Evolutionary conservation across 805 yeast genomes (phyloP).

Genomic region (Cyberlindnera euphorbiiphila): DNA sequence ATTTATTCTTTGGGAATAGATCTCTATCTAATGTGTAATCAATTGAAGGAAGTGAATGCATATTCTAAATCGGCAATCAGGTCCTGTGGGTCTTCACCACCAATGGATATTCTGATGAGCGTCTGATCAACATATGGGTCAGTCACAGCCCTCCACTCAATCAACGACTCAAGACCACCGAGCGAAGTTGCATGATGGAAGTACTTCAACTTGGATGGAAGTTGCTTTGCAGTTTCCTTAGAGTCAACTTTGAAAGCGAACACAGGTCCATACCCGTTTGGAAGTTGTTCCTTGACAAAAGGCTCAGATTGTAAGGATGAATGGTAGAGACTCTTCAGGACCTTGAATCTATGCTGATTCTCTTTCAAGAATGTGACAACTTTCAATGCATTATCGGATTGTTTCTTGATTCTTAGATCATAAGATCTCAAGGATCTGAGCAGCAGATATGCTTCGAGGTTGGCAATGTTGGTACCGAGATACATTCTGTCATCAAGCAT

Average conservation of each 20-base stretch:
- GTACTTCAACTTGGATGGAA: slow-evolving; percentile 63
- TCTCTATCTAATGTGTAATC: no score
- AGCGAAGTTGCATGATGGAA: slow-evolving; percentile 91
- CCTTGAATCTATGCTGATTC: slow-evolving; percentile 45
- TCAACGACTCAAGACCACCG: slow-evolving; percentile 87
- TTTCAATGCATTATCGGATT: slow-evolving; percentile 56
- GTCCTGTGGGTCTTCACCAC: slow-evolving; percentile 75
- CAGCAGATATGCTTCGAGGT: slow-evolving; percentile 70
- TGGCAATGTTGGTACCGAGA: slow-evolving; percentile 77
- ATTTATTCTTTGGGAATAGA: no score
- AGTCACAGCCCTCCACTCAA: slow-evolving; percentile 85
- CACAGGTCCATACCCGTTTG: slow-evolving; percentile 68
- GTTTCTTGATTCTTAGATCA: slow-evolving; percentile 65
- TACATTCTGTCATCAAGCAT: slow-evolving; percentile 61
- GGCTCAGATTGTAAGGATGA: slow-evolving; percentile 73
- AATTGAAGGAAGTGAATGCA: slow-evolving; percentile 39
- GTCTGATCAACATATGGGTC: slow-evolving; percentile 54
- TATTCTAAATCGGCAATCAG: slow-evolving; percentile 65
- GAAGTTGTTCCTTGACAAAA: slow-evolving; percentile 62
- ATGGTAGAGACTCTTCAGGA: slow-evolving; percentile 54
- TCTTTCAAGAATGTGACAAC: slow-evolving; percentile 57
- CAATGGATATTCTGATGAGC: slow-evolving; percentile 72
- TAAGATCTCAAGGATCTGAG: slow-evolving; percentile 79
- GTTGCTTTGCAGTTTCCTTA: slow-evolving; percentile 50
- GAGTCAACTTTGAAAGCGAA: slow-evolving; percentile 57